These are phyloP conservation scores for Cercophora sp. DNA, from an alignment of 495 filamentous ascomycete species.

Conservation along the genomic window DNA sequence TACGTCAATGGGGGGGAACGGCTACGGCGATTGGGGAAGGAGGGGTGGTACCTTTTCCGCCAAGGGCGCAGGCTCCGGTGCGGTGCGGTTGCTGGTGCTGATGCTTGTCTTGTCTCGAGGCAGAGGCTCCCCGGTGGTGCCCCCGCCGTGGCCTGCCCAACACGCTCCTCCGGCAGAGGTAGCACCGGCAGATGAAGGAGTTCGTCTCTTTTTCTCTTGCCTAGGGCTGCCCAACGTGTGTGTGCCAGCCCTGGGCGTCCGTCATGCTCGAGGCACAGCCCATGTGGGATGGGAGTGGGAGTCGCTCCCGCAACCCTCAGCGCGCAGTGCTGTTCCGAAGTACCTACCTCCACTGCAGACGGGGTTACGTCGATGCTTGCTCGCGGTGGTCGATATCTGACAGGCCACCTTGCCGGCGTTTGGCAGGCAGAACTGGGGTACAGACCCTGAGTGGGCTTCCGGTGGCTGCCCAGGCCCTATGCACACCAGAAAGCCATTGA, in stretches of 20 bases:
- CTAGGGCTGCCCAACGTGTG: no score
- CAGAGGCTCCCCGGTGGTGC: no score
- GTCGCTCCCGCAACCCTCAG: neutral
- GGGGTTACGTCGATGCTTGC: slow-evolving; percentile 8
- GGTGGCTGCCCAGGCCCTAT: slow-evolving; percentile 20
- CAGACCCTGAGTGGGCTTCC: slow-evolving; percentile 24
- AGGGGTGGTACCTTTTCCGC: slow-evolving; percentile 1
- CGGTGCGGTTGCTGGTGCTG: neutral
- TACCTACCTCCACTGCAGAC: no score
- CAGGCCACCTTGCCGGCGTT: slow-evolving; percentile 21
- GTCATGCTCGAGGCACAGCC: no score
- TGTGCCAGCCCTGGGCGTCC: no score
- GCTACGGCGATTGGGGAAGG: slow-evolving; percentile 15
- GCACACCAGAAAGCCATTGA: slow-evolving; percentile 12
- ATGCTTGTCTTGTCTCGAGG: no score
- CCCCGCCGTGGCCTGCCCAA: no score
- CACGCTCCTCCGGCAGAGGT: no score
- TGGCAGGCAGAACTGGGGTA: slow-evolving; percentile 21
- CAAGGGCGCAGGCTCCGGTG: slow-evolving; percentile 15
- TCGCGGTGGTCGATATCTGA: slow-evolving; percentile 13
- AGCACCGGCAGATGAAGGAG: no score
- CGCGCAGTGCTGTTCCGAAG: slow-evolving; percentile 1
- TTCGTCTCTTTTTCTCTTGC: no score
- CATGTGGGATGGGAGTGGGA: no score
- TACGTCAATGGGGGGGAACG: slow-evolving; percentile 4